phyloP scores from a whole-genome alignment of 352 stramenopile species.

The Blastocystis sp. region DNA sequence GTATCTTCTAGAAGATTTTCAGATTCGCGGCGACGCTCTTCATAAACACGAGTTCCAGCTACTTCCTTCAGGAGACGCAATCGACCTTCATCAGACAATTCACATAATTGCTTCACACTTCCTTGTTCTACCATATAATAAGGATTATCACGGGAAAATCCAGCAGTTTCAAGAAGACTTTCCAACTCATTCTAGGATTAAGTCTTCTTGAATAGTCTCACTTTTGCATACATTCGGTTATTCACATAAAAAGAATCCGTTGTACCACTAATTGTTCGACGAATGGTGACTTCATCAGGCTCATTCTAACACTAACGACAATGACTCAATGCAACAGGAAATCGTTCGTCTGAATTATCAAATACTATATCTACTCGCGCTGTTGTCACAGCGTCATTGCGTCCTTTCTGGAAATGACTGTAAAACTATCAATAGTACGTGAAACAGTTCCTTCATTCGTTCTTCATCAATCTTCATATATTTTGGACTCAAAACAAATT shows the following conservation, averaged over 20 bases:
- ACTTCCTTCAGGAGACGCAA: conserved; percentile 96
- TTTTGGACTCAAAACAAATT: conserved; percentile 84
- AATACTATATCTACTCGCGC: conserved; percentile 98
- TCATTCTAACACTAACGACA: conserved; percentile 68
- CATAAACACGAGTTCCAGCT: conserved; percentile 93
- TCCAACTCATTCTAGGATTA: conserved; percentile 84
- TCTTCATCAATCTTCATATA: conserved; percentile 84
- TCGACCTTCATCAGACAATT: conserved; percentile 93
- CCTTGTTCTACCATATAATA: conserved; percentile 99
- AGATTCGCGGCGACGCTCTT: conserved; percentile 90
- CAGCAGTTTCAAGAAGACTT: conserved; percentile 91
- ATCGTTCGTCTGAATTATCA: conserved; percentile 91
- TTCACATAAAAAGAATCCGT: conserved; percentile 99
- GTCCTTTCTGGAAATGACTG: conserved; percentile 66
- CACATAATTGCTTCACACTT: conserved; percentile 91
- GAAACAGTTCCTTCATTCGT: conserved; percentile 83
- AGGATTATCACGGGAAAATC: conserved; percentile 96
- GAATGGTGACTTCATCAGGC: conserved; percentile 84
- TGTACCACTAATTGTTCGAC: conserved; percentile 94
- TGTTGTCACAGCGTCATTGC: conserved; percentile 84
- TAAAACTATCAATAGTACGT: conserved; percentile 74
- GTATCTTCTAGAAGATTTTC: conserved; percentile 93
- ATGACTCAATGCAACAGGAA: conserved; percentile 68
- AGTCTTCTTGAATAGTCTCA: not conserved
- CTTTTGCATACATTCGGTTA: conserved; percentile 85